phyloP scores from a whole-genome alignment of 1,139 yeast genomes.

The Yamadazyma conglobata region DNA sequence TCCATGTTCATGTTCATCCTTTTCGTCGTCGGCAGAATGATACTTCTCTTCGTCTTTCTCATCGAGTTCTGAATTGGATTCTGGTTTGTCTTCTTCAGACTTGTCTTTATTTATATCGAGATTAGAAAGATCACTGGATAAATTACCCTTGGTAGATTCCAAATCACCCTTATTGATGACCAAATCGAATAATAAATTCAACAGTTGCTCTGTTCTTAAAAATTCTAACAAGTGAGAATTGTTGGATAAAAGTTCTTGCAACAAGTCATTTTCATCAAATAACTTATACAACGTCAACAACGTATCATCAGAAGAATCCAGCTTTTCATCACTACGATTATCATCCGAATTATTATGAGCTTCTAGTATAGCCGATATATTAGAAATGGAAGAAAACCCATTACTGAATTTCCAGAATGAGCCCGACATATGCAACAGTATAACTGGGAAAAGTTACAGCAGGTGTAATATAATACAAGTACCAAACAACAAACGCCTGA shows the following conservation, averaged over 20 bases:
- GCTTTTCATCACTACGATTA: constrained; percentile 4
- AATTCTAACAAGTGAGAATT: constrained; percentile 80
- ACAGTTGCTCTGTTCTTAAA: constrained; percentile 67
- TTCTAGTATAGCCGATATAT: constrained; percentile 71
- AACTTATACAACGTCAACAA: constrained; percentile 52
- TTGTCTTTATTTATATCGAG: constrained; percentile 3
- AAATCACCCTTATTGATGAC: constrained; percentile 49
- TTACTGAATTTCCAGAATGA: constrained; percentile 92
- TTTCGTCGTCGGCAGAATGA: constrained; percentile 12
- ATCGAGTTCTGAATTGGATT: constrained; percentile 1
- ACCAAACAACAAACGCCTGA: too few species aligned
- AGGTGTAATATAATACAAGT: too few species aligned
- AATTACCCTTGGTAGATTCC: not conserved
- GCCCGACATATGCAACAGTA: too few species aligned
- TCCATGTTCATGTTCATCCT: constrained; percentile 11
- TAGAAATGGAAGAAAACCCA: constrained; percentile 73
- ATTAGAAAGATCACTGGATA: constrained; percentile 6
- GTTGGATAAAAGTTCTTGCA: constrained; percentile 80
- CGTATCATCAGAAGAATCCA: not conserved
- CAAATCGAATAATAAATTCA: constrained; percentile 63
- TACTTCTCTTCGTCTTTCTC: constrained; percentile 3
- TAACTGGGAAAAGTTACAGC: too few species aligned
- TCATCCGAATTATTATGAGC: constrained; percentile 35
- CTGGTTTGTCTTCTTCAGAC: not conserved
- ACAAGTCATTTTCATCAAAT: constrained; percentile 80